Evolutionary conservation across 768 basidiomycete species (phyloP), one percentile per base, ranked within the genome.

Genomic region (Boletus pseudopeckii): DNA sequence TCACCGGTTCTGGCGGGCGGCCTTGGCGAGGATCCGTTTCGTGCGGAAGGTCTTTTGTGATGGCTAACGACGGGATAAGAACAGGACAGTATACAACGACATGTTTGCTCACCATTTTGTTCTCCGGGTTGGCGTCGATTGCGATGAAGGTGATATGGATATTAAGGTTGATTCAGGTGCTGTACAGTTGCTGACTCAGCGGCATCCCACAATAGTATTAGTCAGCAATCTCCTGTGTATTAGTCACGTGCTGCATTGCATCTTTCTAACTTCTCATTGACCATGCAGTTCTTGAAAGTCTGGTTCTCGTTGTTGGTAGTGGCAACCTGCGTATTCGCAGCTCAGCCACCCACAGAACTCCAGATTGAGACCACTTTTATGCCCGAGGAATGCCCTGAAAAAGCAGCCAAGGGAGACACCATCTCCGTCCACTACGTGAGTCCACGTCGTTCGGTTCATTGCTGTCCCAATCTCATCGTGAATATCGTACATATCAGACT

Each of bases 11-110:
- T 97, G 94, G 68, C 92, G 86, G 56, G 80, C 74, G 57, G 92
- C 92, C 83, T 98, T 99, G 72, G 96, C 93, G 65, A 99, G 90
- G 71, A 86, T 95, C 72, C 87, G 86, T 81, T 99, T 99, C 73
- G 90, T 94, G 71, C 90, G 83, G 84, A 98, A 98, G 54, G 92
- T 84, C 79, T 99, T 99, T 86, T 98, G 92, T 72, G 96, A 98
- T 76, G 96, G 96, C 96, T 98, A 74, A 26, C 17, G 58, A 18
- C 40, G 44, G 4, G 36, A 53, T 56, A 0, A 67, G 51, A 13
- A 46, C 33, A 37, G 4, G 15, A 42, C 17, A 2, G n/a, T n/a
- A 14, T 14, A 15, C 39, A 15, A 38, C 36, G 47, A 50, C 26
- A 24, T 30, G 32, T 52, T 40, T 11, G 54, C 80, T 62, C 72